These are phyloP conservation scores for Noccaea bulbosa DNA, from an alignment of 345 rosid genomes.

Conservation along the genomic window DNA sequence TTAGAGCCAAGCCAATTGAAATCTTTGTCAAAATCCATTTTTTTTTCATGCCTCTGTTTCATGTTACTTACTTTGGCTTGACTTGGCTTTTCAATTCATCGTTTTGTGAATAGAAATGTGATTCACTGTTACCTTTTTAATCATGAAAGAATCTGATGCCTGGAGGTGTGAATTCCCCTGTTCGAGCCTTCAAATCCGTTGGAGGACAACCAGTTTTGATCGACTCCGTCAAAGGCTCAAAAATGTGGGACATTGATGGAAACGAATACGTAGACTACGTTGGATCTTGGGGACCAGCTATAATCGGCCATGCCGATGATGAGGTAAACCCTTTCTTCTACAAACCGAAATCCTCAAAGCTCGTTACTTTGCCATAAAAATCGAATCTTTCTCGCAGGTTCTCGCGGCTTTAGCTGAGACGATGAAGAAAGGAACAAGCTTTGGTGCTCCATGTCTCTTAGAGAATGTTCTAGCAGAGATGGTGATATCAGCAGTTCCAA, in stretches of 20 bases:
- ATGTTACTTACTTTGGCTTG: conserved; percentile 1
- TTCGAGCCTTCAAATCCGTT: conserved; percentile 95
- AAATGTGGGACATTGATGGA: conserved; percentile 95
- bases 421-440: conserved; percentile 98
- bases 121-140: neutral
- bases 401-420: conserved; percentile 87
- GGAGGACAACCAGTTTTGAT: conserved; percentile 91
- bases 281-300: conserved; percentile 99
- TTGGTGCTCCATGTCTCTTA: conserved; percentile 96
- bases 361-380: neutral
- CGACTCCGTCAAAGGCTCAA: conserved; percentile 92
- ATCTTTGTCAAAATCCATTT: neutral
- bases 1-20: neutral
- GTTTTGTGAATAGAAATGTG: neutral
- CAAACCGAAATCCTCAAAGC: neutral
- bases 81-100: neutral
- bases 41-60: neutral
- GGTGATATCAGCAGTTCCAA: conserved; percentile 93
- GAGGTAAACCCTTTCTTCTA: conserved; percentile 51
- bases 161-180: conserved; percentile 96
- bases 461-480: conserved; percentile 89
- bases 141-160: conserved; percentile 81
- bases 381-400: conserved; percentile 53
- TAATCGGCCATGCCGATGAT: conserved; percentile 96
- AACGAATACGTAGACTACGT: conserved; percentile 94